Conservation (phyloP, 2,329 filamentous ascomycete genomes). For the Ophiostoma sp. region DNA sequence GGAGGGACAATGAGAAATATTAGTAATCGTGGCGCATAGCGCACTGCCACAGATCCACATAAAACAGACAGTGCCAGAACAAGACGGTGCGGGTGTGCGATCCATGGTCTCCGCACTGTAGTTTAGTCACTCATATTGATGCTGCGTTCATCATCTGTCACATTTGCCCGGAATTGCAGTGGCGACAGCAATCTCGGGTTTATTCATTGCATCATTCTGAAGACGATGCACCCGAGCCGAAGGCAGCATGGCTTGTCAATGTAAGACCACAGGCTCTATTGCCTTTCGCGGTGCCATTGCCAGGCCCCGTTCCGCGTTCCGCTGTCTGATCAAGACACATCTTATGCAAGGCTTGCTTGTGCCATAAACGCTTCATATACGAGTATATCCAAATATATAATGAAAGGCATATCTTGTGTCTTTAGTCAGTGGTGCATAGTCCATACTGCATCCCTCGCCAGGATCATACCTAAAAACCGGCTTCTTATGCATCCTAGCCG, state of each 20-base stretch:
- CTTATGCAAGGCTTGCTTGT: too few species aligned
- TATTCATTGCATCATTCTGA: background rate
- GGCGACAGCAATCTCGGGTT: background rate
- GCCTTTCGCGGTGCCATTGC: background rate
- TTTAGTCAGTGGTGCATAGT: too few species aligned
- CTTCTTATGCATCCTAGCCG: too few species aligned
- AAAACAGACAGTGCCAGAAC: background rate
- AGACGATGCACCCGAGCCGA: background rate
- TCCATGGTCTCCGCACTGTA: background rate
- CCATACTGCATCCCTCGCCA: too few species aligned
- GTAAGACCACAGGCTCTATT: too few species aligned
- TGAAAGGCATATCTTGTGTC: too few species aligned
- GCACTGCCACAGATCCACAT: conserved; percentile 8
- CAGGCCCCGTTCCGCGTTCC: too few species aligned
- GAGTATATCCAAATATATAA: too few species aligned
- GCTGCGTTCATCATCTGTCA: background rate
- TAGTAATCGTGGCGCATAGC: background rate
- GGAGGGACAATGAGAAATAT: conserved; percentile 12
- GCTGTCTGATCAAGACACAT: too few species aligned
- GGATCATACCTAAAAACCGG: too few species aligned
- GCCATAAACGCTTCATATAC: too few species aligned
- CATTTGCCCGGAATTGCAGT: conserved; percentile 6
- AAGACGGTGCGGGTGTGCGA: background rate
- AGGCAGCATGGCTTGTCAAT: too few species aligned
- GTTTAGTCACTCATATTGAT: background rate